Evolutionary conservation across 805 yeast genomes (phyloP).

Genomic region (Saturnispora sanitii): DNA sequence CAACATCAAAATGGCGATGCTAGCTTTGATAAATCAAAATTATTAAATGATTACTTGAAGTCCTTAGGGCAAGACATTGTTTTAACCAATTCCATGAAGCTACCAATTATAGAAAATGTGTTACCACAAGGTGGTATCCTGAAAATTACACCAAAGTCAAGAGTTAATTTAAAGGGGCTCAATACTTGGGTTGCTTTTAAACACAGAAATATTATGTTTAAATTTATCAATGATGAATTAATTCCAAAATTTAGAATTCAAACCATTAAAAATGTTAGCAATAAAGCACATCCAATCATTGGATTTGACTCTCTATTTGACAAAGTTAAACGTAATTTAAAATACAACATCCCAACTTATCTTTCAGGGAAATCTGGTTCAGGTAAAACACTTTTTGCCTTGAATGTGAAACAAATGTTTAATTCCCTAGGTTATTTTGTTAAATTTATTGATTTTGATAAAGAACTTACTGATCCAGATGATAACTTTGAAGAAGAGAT

Average conservation of each 20-base stretch:
- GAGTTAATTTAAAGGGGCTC: not conserved
- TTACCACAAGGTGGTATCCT: constrained; percentile 55
- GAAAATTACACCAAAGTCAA: constrained; percentile 17
- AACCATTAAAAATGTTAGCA: not conserved
- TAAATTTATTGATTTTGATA: constrained; percentile 28
- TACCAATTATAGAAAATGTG: constrained; percentile 39
- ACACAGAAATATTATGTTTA: constrained; percentile 23
- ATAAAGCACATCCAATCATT: constrained; percentile 29
- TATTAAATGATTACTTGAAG: constrained; percentile 12
- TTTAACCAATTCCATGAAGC: constrained; percentile 39
- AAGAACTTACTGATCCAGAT: not conserved
- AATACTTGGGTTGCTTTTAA: constrained; percentile 8
- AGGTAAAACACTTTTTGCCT: constrained; percentile 60
- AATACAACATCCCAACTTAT: constrained; percentile 38
- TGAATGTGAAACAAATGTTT: constrained; percentile 32
- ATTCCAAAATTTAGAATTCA: constrained; percentile 34
- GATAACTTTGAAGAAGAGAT: not conserved
- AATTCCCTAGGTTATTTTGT: constrained; percentile 35
- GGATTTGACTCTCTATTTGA: constrained; percentile 29
- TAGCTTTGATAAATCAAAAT: not conserved
- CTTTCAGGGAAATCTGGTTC: constrained; percentile 70
- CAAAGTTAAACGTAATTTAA: not conserved
- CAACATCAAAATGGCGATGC: not conserved
- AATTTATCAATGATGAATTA: constrained; percentile 39
- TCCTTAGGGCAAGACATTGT: constrained; percentile 18